Conservation (phyloP, 495 filamentous ascomycete species). For the Podospora conica region DNA sequence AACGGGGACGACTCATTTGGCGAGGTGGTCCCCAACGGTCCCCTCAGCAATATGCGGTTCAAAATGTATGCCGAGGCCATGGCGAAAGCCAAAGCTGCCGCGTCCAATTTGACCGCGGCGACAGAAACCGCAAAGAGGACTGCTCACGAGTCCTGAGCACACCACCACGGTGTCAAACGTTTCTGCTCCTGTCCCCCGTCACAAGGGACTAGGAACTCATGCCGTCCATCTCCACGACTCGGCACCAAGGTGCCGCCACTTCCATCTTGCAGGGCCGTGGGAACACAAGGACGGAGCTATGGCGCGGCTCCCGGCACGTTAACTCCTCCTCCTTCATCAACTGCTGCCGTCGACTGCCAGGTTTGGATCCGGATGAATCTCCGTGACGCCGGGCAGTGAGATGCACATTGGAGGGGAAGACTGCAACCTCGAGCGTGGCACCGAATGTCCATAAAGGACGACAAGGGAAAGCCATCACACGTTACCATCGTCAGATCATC, state of each 20-base stretch:
- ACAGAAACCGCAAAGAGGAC: no score
- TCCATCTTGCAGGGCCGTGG: not conserved
- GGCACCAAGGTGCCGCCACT: not conserved
- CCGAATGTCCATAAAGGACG: not conserved
- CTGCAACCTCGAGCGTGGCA: not conserved
- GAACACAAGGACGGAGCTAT: not conserved
- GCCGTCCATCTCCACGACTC: not conserved
- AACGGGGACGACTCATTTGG: constrained; percentile 16
- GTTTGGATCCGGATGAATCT: not conserved
- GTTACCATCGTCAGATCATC: not conserved
- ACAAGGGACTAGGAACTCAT: not conserved
- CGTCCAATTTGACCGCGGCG: no score
- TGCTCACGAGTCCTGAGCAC: not conserved
- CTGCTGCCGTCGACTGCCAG: not conserved
- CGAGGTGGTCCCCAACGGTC: not conserved
- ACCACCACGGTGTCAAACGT: not conserved
- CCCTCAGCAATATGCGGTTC: not conserved
- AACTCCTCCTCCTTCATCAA: not conserved
- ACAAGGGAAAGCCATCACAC: not conserved
- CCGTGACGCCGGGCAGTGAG: not conserved
- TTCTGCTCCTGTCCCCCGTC: not conserved
- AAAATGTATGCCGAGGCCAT: not conserved
- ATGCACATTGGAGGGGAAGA: not conserved
- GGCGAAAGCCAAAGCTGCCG: not conserved
- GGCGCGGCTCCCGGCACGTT: not conserved